These are phyloP conservation scores for Podospora fimiseda DNA, from an alignment of 495 filamentous ascomycete species.

Conservation along the genomic window DNA sequence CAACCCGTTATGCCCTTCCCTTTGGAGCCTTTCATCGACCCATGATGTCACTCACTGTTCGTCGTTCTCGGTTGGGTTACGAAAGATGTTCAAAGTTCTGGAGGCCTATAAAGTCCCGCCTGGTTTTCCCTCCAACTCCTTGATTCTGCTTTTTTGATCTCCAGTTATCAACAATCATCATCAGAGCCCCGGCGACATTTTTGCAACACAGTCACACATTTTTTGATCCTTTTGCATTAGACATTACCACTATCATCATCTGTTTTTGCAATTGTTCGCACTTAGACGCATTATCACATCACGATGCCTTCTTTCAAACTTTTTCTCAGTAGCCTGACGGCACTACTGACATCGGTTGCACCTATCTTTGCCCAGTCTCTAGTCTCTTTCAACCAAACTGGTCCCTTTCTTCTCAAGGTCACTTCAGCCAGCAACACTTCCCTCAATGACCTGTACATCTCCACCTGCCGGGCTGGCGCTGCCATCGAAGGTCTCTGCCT, in stretches of 20 bases:
- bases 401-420: conserved; percentile 38
- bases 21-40: too few relatives aligned
- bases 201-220: neutral
- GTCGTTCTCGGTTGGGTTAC: too few relatives aligned
- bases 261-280: conserved; percentile 2
- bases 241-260: conserved; percentile 3
- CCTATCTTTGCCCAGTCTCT: conserved; percentile 29
- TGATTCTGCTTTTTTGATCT: neutral
- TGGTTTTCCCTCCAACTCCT: neutral
- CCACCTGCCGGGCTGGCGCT: conserved; percentile 51
- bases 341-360: conserved; percentile 17
- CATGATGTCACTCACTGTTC: too few relatives aligned
- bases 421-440: conserved; percentile 22
- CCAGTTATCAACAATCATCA: neutral
- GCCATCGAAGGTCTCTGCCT: conserved; percentile 50
- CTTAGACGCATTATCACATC: neutral
- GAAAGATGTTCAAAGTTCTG: neutral
- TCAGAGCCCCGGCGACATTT: neutral
- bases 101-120: neutral
- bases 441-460: conserved; percentile 33
- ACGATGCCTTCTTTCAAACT: conserved; percentile 15
- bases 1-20: too few relatives aligned
- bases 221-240: neutral
- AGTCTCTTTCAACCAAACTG: conserved; percentile 23
- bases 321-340: conserved; percentile 5